Evolutionary conservation across 768 basidiomycete genomes (phyloP), one percentile per base, ranked within the genome.

Genomic region (Russula olivacea): DNA sequence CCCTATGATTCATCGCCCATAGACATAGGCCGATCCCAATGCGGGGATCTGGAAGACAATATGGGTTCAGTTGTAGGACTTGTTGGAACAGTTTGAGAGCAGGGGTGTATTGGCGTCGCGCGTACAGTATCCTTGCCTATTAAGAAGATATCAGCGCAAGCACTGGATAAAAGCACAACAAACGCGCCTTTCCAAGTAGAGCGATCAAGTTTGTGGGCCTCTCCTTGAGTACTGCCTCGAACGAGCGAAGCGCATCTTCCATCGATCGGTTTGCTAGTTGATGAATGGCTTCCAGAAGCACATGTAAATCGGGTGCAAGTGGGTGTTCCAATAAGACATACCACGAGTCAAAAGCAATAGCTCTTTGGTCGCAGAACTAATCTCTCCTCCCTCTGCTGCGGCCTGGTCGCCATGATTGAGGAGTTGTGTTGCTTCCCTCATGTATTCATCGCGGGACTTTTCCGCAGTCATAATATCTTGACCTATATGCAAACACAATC

Each of bases 11-110:
- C 76, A 97, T 78, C 4, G 89, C 84, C 93, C 92, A 98, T 23
- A 93, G 78, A 74, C 96, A 98, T 5, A 99, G 76, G 10, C 97
- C 97, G 45, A 98, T 92, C 19, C 97, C 97, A 61, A 98, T 89
- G 8, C 97, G 84, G 38, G 97, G 96, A 73, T 99, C 96, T 0
- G 96, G 97, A 28, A 80, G 76, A 74, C 91, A 93, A 19, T 80
- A 75, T 0, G 96, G 94, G 59, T 84, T 86, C 47, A 89, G 80
- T 34, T 81, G 78, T 12, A 98, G 79, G 10, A 95, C 87, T 53
- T 86, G 84, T 72, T 98, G 96, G 72, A 96, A 98, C 6, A 87
- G 70, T 66, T 88, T 87, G 30, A 99, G 80, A 3, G 97, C 88
- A 51, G 88, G 85, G 28, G 85, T 80, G 69, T 84, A 91, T 67